Evolutionary conservation across 768 basidiomycete genomes (phyloP).

Genomic region (Kwoniella sp.): DNA sequence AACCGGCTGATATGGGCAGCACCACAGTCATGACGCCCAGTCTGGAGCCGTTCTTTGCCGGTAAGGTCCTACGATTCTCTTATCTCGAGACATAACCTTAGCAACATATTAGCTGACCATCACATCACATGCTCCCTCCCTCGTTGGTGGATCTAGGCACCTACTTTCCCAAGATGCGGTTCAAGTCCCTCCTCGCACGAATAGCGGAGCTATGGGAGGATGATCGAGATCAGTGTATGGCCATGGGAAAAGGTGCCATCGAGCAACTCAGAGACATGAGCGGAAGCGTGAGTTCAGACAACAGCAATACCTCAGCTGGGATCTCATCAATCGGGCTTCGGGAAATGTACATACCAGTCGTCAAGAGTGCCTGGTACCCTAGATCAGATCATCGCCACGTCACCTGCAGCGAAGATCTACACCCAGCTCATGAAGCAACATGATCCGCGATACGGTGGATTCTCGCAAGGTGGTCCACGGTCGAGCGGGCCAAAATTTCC

Average conservation of each 20-base stretch:
- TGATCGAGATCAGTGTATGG: conserved; percentile 37
- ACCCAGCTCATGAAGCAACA: conserved; percentile 40
- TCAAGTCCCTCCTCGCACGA: conserved; percentile 36
- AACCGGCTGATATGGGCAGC: conserved; percentile 1
- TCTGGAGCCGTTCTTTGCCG: conserved; percentile 50
- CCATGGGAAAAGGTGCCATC: conserved; percentile 40
- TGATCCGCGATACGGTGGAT: conserved; percentile 57
- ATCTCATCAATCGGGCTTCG: no score
- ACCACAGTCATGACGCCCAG: conserved; percentile 45
- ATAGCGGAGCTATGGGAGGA: conserved; percentile 49
- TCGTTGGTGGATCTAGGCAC: no score
- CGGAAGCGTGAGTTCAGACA: conserved; percentile 17
- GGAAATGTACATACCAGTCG: conserved; percentile 25
- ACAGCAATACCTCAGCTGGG: background rate
- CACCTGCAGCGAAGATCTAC: conserved; percentile 32
- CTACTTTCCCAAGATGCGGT: conserved; percentile 44
- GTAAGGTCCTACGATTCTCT: conserved; percentile 32
- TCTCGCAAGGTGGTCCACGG: conserved; percentile 47
- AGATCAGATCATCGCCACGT: conserved; percentile 25
- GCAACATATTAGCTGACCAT: no score
- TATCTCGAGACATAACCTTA: no score
- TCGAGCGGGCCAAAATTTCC: conserved; percentile 57
- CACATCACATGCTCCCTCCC: background rate
- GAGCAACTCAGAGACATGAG: conserved; percentile 40
- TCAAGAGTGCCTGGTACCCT: conserved; percentile 28